Evolutionary conservation across 78 protist genomes (phyloP).

Genomic region (Dictyostelium capitatum): DNA sequence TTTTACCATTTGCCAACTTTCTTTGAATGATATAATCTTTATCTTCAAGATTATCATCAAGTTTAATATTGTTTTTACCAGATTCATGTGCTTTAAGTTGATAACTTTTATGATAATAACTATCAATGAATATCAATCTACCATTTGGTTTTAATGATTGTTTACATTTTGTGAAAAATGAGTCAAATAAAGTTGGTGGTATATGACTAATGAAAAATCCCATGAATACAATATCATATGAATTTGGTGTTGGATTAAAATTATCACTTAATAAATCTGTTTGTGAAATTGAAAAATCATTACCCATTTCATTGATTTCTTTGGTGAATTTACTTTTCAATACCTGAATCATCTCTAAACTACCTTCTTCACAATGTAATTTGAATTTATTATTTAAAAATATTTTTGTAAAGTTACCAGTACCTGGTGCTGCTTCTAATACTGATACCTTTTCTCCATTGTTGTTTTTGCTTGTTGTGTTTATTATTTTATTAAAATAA

Average conservation of each 20-base stretch:
- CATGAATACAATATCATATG: conserved; percentile 49
- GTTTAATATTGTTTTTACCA: not conserved
- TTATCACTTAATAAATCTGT: conserved; percentile 35
- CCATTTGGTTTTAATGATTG: conserved; percentile 14
- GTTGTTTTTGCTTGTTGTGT: not conserved
- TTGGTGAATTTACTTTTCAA: not conserved
- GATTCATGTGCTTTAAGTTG: conserved; percentile 20
- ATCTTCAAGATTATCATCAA: not conserved
- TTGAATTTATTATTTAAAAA: conserved; percentile 18
- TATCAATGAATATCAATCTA: conserved; percentile 25
- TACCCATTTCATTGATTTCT: not conserved
- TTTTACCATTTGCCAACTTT: conserved; percentile 24
- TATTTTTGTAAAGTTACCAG: conserved; percentile 45
- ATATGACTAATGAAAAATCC: conserved; percentile 51
- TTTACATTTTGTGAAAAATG: conserved; percentile 29
- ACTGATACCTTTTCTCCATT: not conserved
- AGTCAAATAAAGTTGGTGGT: conserved; percentile 38
- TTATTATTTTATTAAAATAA: not conserved
- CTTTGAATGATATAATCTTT: conserved; percentile 29
- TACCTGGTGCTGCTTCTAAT: conserved; percentile 31
- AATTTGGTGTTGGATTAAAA: not conserved
- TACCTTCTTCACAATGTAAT: conserved; percentile 54
- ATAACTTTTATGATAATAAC: conserved; percentile 25
- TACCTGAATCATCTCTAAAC: conserved; percentile 22
- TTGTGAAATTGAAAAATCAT: conserved; percentile 11